Base-by-base conservation (phyloP, 345 rosid genomes). In the Brassica carinata region DNA sequence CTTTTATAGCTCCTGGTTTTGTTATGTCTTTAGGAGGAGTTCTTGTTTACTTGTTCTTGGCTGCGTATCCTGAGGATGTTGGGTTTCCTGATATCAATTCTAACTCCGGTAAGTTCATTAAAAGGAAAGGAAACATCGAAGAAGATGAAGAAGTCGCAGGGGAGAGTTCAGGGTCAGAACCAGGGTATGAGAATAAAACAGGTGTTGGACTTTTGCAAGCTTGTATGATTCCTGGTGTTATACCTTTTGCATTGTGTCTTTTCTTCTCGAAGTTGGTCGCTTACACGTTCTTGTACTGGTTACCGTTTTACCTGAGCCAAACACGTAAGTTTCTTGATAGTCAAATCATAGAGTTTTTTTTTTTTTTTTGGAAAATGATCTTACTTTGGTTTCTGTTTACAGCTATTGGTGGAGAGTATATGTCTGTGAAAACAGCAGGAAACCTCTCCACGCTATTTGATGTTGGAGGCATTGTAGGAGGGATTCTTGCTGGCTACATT, bases 181-280 rank as follows among this genome's bases (percentile, higher is more conserved):
- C 68, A 23, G 40, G 57, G 29, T 90, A 91, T 5, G 88, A 78
- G 17, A 36, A 76, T 63, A 91, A 81, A 87, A 88, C 71, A 83
- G 83, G 99, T 67, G 91, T 95, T 26, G 99, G 98, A 14, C 90
- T 95, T 76, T 63, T 84, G 63, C 89, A 91, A 87, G 99, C 96
- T 80, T 91, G 95, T 86, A 75, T 70, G 82, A 95, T 95, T 65
- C 99, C 99, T 0, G 98, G 99, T 64, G 99, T 95, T 53, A 90
- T 95, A 71, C 93, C 96, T 0, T 95, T 88, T 79, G 94, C 99
- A 0, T 34, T 93, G 81, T 95, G 97, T 85, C 90, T 93, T 64
- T 91, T 95, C 88, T 95, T 95, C 85, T 81, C 99, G 8, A 95
- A 93, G 87, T 87, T 95, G 17, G 97, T 95, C 78, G 98, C 99